These are phyloP conservation scores for Pholiota adiposa DNA, from an alignment of 1,284 basidiomycete genomes.

Conservation along the genomic window DNA sequence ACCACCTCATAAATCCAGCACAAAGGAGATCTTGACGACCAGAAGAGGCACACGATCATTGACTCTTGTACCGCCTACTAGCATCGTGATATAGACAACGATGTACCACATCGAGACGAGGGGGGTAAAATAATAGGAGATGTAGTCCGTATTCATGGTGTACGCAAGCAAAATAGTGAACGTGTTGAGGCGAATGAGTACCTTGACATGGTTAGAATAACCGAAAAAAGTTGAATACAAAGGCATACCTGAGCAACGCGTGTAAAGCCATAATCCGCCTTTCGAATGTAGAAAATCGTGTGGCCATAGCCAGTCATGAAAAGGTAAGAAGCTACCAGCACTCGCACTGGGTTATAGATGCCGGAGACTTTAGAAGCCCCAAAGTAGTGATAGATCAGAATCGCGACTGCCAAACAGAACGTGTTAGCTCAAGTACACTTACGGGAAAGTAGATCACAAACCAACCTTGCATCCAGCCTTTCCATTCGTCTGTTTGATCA, in stretches of 20 bases:
- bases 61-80: constrained; percentile 62
- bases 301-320: constrained; percentile 83
- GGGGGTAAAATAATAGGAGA: constrained; percentile 88
- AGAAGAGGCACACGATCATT: constrained; percentile 76
- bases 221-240: not conserved
- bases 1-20: constrained; percentile 61
- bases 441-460: constrained; percentile 10
- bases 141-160: constrained; percentile 89
- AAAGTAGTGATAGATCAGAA: constrained; percentile 89
- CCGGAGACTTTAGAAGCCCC: constrained; percentile 87
- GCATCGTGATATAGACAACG: constrained; percentile 83
- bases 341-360: constrained; percentile 89
- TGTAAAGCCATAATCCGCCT: constrained; percentile 81
- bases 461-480: constrained; percentile 95
- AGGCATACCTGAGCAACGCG: constrained; percentile 66
- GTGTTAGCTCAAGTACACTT: not conserved
- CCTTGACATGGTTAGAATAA: constrained; percentile 42
- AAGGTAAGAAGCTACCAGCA: constrained; percentile 86
- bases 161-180: constrained; percentile 83
- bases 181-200: constrained; percentile 82
- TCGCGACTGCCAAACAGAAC: constrained; percentile 60
- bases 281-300: constrained; percentile 80
- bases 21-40: constrained; percentile 72
- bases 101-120: constrained; percentile 86
- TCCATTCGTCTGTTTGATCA: constrained; percentile 94